Evolutionary conservation across 345 rosid genomes (phyloP), one percentile per base, ranked within the genome.

Genomic region (Syzygium aromaticum): DNA sequence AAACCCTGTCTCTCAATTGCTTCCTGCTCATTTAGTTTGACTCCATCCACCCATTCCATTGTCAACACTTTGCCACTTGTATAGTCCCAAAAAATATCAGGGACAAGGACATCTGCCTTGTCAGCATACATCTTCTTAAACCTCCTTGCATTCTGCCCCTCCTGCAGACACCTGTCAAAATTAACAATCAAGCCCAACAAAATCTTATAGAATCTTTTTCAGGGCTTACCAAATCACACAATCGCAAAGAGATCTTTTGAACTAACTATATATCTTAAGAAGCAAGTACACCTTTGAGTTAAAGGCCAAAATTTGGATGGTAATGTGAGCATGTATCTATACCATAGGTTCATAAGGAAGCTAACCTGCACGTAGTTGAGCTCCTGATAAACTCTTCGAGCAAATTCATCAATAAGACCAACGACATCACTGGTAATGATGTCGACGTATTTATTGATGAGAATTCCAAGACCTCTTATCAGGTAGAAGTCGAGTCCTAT

Each of bases 41-140:
- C 98, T 54, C 99, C 99, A 53, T 95, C 93, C 46, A 98, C 97
- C 99, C 99, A 98, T 54, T 98, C 99, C 99, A 98, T 98, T 1
- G 99, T 96, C 88, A 98, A 89, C 61, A 98, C 98, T 89, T 98
- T 95, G 85, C 95, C 92, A 93, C 98, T 93, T 1, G 99, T 96
- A 91, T 95, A 96, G 88, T 96, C 97, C 99, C 99, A 98, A 89
- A 90, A 98, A 87, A 98, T 96, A 94, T 98, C 99, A 38, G 99
- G 99, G 33, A 98, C 99, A 87, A 96, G 93, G 87, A 96, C 95
- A 87, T 98, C 98, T 87, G 94, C 95, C 90, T 91, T 98, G 91
- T 98, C 99, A 84, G 99, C 99, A 89, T 98, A 98, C 57, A 98
- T 91, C 91, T 93, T 96, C 89, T 92, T 96, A 90, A 98, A 98